phyloP scores from a whole-genome alignment of 495 filamentous ascomycete genomes.

The Cenococcum geophilum region DNA sequence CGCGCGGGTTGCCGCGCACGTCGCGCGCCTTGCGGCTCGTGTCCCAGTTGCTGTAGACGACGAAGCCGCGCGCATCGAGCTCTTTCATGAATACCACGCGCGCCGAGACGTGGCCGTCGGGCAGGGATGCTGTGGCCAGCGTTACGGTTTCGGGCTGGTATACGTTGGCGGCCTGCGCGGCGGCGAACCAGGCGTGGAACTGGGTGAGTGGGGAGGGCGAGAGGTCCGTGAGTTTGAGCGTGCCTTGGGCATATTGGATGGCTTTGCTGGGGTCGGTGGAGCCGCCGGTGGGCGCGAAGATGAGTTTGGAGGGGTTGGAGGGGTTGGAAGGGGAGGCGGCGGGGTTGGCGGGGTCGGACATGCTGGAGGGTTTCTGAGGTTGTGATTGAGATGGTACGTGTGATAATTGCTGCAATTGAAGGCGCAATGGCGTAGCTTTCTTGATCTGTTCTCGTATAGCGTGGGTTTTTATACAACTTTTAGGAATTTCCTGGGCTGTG shows the following conservation, averaged over 20 bases:
- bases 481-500: no score
- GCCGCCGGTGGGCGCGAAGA: constrained; percentile 37
- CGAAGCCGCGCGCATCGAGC: constrained; percentile 70
- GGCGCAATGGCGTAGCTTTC: not conserved
- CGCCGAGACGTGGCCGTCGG: constrained; percentile 74
- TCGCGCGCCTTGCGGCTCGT: constrained; percentile 66
- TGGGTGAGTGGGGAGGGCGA: constrained; percentile 60
- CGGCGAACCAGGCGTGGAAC: constrained; percentile 81
- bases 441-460: not conserved
- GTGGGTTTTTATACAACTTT: no score
- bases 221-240: constrained; percentile 51
- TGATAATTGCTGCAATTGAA: no score
- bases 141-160: constrained; percentile 71
- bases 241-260: constrained; percentile 55
- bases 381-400: not conserved
- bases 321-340: constrained; percentile 12
- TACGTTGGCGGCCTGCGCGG: constrained; percentile 54
- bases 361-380: not conserved
- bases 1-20: constrained; percentile 58
- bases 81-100: constrained; percentile 86
- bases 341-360: not conserved
- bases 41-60: constrained; percentile 88
- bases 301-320: constrained; percentile 26
- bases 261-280: constrained; percentile 47
- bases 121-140: constrained; percentile 78